Evolutionary conservation across 1,284 basidiomycete species (phyloP), one percentile per base, ranked within the genome.

Genomic region (Stereum hirsutum): DNA sequence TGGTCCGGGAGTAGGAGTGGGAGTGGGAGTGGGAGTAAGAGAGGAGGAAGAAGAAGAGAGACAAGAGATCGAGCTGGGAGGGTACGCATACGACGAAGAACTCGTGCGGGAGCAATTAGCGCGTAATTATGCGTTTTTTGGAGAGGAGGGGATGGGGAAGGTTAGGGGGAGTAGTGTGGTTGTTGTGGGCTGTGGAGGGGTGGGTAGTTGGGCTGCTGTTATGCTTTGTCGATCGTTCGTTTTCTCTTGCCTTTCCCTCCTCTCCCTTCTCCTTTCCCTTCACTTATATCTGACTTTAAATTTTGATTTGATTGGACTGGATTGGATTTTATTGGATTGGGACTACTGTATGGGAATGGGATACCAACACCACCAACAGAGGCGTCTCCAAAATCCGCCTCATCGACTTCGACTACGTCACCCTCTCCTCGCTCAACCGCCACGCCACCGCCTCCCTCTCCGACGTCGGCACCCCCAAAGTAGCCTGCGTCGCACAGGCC

Each of bases 401-500:
- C 20, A 66, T 92, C 21, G 85, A 95, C 67, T 96, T 96, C 58
- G 93, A 97, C 72, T 81, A 93, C 52, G 92, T 95, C 45, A 93
- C 91, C 1, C 69, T 97, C 14, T 93, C 89, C 3, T 94, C 89
- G 0, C 73, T 97, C 37, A 97, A 97, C 59, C 74, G 94, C 40
- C 95, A 99, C 58, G 93, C 95, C 6, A 89, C 89, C 19, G 96
- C 96, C n/a, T 76, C 74, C 1, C 74, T 93, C 20, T 72, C 81
- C 6, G 95, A 99, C 55, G 96, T 99, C 37, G 96, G 94, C 14
- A 89, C 81, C 7, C 87, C 94, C 0, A 99, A 99, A 64, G 96
- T 98, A n/a, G 66, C 70, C 60, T 73, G 84, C 68, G 64, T 97
- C 61, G 77, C 85, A 70, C 68, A 81, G 61, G 66, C 84, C 44